phyloP scores from a whole-genome alignment of 306 rosid genomes.

The Trifolium subterraneum region DNA sequence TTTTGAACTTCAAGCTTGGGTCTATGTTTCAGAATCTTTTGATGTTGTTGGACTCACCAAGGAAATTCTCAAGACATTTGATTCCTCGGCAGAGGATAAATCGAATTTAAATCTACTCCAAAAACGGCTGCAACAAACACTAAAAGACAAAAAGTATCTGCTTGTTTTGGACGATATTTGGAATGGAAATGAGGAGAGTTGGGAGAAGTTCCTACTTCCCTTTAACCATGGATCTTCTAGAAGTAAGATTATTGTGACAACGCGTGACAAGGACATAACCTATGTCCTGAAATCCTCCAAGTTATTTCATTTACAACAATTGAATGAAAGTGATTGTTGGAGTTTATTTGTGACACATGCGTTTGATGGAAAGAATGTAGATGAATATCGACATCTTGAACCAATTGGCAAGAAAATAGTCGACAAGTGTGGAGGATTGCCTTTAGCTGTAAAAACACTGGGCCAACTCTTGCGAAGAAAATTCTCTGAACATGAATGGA shows the following conservation, averaged over 20 bases:
- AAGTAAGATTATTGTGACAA: slow-evolving; percentile 19
- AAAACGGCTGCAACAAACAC: rapidly evolving
- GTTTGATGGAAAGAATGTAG: background rate
- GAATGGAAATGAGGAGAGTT: background rate
- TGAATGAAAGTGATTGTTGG: background rate
- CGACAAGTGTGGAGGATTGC: slow-evolving; percentile 52
- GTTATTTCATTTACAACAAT: background rate
- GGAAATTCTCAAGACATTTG: background rate
- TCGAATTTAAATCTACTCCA: background rate
- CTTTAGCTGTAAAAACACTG: slow-evolving; percentile 50
- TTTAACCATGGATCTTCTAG: background rate
- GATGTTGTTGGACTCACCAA: slow-evolving; percentile 23
- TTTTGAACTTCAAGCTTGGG: slow-evolving; percentile 14
- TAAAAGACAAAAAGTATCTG: background rate
- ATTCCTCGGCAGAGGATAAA: background rate
- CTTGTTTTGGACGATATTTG: background rate
- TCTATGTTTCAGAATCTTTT: slow-evolving; percentile 2
- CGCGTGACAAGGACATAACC: background rate
- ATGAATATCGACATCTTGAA: background rate
- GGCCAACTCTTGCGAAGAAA: slow-evolving; percentile 45
- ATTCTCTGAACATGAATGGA: slow-evolving; percentile 30
- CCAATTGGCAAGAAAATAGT: background rate
- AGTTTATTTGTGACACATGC: background rate
- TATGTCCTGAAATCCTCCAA: background rate
- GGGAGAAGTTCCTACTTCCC: background rate